Percentiles rank a stretch among this genome's conserved stretches.
Conservation (phyloP, 768 basidiomycete genomes). For the Psilocybe sp. region DNA sequence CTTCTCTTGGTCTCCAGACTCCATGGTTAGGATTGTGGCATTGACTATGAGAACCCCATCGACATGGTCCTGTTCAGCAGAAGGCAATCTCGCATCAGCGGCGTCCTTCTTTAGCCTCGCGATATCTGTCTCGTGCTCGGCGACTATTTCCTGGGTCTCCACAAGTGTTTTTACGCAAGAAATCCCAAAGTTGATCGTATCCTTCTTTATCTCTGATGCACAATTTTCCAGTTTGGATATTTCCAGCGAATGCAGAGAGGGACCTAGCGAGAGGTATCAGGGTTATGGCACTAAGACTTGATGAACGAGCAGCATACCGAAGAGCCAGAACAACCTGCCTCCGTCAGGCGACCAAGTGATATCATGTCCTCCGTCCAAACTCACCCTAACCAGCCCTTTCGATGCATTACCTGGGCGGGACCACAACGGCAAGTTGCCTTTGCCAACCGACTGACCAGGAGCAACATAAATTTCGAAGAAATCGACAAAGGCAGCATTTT, state of each 20-base stretch:
- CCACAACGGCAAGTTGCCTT: constrained; percentile 49
- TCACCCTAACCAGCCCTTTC: constrained; percentile 55
- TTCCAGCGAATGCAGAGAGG: constrained; percentile 62
- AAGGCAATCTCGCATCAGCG: constrained; percentile 6
- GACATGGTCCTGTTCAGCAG: constrained; percentile 19
- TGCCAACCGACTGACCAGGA: constrained; percentile 36
- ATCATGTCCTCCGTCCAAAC: constrained; percentile 74
- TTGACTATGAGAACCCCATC: constrained; percentile 61
- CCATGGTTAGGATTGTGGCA: constrained; percentile 72
- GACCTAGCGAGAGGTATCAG: constrained; percentile 35
- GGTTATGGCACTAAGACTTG: neutral
- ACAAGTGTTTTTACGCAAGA: constrained; percentile 55
- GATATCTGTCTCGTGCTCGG: constrained; percentile 62
- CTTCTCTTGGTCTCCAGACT: constrained; percentile 39
- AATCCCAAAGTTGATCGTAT: constrained; percentile 57
- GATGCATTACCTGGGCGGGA: constrained; percentile 70
- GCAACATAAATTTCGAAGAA: constrained; percentile 65
- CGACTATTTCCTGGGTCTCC: constrained; percentile 53
- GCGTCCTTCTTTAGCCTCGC: constrained; percentile 49
- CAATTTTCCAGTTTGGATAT: constrained; percentile 51
- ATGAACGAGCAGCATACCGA: constrained; percentile 41
- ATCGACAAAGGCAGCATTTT: constrained; percentile 62
- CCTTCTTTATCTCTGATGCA: constrained; percentile 42
- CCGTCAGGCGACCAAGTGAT: constrained; percentile 64
- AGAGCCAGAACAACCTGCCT: constrained; percentile 67